phyloP scores from a whole-genome alignment of 805 yeast genomes.

The Saturnispora bothae region DNA sequence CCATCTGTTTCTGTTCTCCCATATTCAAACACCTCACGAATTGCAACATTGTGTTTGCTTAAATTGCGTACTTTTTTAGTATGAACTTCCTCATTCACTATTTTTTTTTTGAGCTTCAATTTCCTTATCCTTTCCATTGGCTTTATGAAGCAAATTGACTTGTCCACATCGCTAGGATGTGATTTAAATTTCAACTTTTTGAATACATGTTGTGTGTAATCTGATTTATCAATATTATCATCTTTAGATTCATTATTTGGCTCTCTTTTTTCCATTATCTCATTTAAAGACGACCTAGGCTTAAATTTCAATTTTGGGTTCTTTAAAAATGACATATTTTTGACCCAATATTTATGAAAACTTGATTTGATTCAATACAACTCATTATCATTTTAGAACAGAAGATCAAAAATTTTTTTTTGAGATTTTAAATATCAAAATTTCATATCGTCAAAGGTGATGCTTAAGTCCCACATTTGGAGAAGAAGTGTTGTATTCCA shows the following conservation, averaged over 20 bases:
- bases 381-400: not conserved
- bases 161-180: not conserved
- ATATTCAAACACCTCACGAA: constrained; percentile 18
- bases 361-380: not conserved
- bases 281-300: not conserved
- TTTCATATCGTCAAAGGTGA: no score
- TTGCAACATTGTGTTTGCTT: not conserved
- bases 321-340: not conserved
- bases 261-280: not conserved
- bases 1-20: constrained; percentile 32
- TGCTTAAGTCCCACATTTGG: no score
- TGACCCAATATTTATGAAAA: no score
- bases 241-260: no score
- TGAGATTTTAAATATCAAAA: no score
- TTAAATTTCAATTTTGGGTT: not conserved
- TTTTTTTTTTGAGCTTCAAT: not conserved
- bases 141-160: no score
- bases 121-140: no score
- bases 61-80: not conserved
- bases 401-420: constrained; percentile 6
- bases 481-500: no score
- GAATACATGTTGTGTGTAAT: no score
- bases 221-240: no score
- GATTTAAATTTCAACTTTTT: constrained; percentile 3
- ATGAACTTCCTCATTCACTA: not conserved